Evolutionary conservation across 768 basidiomycete species (phyloP).

Genomic region (Clathrus columnatus): DNA sequence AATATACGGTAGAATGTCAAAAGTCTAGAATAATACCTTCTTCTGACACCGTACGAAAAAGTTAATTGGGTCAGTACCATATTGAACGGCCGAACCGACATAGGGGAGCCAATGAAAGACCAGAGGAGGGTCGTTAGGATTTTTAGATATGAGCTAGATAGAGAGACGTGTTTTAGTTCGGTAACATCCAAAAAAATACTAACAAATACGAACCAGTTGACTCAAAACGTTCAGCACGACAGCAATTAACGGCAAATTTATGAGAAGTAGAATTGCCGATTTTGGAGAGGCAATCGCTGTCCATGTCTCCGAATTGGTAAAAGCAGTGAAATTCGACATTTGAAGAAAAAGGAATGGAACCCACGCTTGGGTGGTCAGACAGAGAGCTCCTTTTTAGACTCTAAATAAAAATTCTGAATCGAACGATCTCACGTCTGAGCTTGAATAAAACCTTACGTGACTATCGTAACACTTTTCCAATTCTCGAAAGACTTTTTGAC

Average conservation of each 20-base stretch:
- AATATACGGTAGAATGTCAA: conserved; percentile 1
- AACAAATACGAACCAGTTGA: conserved; percentile 54
- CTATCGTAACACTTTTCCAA: too few species aligned
- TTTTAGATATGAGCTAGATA: conserved; percentile 53
- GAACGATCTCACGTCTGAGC: too few species aligned
- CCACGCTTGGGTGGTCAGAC: too few species aligned
- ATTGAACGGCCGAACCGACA: conserved; percentile 79
- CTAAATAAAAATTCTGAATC: too few species aligned
- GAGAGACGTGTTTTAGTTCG: not conserved
- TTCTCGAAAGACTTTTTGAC: too few species aligned
- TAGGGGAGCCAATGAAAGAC: conserved; percentile 92
- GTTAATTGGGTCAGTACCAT: conserved; percentile 87
- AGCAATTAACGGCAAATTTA: conserved; percentile 61
- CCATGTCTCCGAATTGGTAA: not conserved
- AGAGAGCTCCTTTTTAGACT: too few species aligned
- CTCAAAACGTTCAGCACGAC: conserved; percentile 67
- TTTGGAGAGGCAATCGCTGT: not conserved
- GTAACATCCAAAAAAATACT: not conserved
- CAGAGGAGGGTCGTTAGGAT: conserved; percentile 69
- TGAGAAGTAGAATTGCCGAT: conserved; percentile 31
- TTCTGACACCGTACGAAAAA: conserved; percentile 76
- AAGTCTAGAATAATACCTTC: conserved; percentile 42
- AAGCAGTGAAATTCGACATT: not conserved
- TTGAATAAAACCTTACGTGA: too few species aligned
- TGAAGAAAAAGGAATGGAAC: too few species aligned